These are phyloP conservation scores for Rosa lucieae DNA, from an alignment of 306 rosid species.

Conservation along the genomic window DNA sequence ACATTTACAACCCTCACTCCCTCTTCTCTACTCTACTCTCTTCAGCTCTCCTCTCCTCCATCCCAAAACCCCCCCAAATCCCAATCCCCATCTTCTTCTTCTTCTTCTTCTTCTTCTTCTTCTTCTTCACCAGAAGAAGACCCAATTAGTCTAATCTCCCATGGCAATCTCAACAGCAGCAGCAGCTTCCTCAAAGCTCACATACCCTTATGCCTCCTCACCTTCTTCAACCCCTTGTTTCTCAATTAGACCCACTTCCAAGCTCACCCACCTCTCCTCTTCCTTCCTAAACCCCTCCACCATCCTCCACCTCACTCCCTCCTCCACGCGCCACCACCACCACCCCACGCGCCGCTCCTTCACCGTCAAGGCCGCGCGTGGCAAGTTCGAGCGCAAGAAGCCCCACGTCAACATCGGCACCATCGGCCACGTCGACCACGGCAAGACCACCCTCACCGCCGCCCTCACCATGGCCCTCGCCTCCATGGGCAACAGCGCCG, in stretches of 20 bases:
- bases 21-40: neutral
- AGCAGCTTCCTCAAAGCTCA: conserved; percentile 33
- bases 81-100: neutral
- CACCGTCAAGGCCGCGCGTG: conserved; percentile 76
- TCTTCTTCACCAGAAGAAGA: neutral
- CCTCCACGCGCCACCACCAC: conserved; percentile 27
- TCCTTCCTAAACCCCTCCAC: conserved; percentile 64
- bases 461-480: conserved; percentile 92
- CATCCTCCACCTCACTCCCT: conserved; percentile 43
- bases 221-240: conserved; percentile 27
- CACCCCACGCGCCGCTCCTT: conserved; percentile 36
- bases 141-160: neutral
- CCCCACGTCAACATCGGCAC: conserved; percentile 92
- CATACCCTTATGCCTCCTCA: conserved; percentile 28
- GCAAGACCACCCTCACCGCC: conserved; percentile 87
- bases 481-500: conserved; percentile 54
- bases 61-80: neutral
- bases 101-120: conserved; percentile 4
- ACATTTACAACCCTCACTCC: conserved; percentile 2
- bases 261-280: conserved; percentile 50
- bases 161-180: conserved; percentile 64
- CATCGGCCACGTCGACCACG: conserved; percentile 92
- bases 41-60: neutral
- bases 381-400: conserved; percentile 83
- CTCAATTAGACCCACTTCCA: conserved; percentile 36